Evolutionary conservation across 192 early-diverging fungal genomes (phyloP).

Genomic region (Rhizoclosmatium sp.): DNA sequence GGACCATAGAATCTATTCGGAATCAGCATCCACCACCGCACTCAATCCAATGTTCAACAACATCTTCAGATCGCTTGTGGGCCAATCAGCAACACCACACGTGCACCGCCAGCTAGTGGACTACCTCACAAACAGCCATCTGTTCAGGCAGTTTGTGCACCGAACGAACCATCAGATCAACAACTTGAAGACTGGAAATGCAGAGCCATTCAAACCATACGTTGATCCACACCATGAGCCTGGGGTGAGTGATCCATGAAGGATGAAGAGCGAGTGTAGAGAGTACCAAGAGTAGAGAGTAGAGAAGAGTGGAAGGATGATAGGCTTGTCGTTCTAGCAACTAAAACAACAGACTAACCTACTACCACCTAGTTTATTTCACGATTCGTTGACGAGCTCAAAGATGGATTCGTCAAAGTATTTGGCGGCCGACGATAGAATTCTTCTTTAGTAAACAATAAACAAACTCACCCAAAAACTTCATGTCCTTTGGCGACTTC

Average conservation of each 20-base stretch:
- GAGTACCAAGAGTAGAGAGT: no score
- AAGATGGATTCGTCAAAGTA: slow-evolving; percentile 13
- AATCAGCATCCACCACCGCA: no score
- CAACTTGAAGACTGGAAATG: not conserved
- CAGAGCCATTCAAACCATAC: not conserved
- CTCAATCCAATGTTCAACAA: slow-evolving; percentile 15
- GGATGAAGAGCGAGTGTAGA: not conserved
- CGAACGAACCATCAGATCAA: slow-evolving; percentile 36
- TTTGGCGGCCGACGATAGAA: slow-evolving; percentile 5
- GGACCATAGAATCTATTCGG: no score
- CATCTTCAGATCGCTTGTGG: slow-evolving; percentile 15
- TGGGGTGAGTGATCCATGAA: slow-evolving; percentile 14
- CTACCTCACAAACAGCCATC: slow-evolving; percentile 4
- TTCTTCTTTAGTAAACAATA: not conserved
- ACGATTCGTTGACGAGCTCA: slow-evolving; percentile 9
- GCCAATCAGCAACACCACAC: slow-evolving; percentile 1
- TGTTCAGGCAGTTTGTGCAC: slow-evolving; percentile 35
- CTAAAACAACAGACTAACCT: not conserved
- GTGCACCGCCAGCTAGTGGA: slow-evolving; percentile 36
- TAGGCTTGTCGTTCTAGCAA: no score
- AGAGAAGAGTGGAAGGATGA: no score
- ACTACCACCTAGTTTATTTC: slow-evolving; percentile 6
- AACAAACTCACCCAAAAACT: not conserved
- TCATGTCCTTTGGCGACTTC: slow-evolving; percentile 12
- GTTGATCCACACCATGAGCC: slow-evolving; percentile 30